Percentiles rank a stretch among this genome's conserved stretches.
Evolutionary conservation across 257 asterid genomes (phyloP).

Genomic region (Przewalskia tangutica): DNA sequence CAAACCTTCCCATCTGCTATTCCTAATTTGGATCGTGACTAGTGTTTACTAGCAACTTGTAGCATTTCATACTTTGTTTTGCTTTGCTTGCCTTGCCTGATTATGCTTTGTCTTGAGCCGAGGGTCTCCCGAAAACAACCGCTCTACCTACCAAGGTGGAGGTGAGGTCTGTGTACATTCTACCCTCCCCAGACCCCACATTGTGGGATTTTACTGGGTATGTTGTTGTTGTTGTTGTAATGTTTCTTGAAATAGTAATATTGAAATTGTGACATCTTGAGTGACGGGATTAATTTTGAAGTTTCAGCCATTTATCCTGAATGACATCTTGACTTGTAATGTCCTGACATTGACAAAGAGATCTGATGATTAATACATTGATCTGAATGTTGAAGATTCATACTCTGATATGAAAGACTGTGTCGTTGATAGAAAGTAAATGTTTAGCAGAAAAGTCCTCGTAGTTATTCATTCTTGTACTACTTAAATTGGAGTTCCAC

Average conservation of each 20-base stretch:
- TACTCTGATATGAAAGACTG: not conserved
- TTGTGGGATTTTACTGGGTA: no score
- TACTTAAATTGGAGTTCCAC: not conserved
- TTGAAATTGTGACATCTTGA: not conserved
- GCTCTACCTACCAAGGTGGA: no score
- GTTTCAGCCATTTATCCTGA: not conserved
- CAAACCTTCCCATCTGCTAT: not conserved
- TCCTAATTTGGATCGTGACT: not conserved
- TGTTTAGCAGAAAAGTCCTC: not conserved
- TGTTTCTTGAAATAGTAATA: not conserved
- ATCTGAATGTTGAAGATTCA: not conserved
- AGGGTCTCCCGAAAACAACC: no score
- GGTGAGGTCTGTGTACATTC: no score
- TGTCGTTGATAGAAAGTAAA: not conserved
- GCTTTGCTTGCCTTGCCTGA: no score
- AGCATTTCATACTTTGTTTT: no score
- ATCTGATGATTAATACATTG: not conserved
- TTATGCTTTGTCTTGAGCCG: no score
- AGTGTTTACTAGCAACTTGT: not conserved
- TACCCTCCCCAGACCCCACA: no score
- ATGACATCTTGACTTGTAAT: not conserved
- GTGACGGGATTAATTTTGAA: not conserved
- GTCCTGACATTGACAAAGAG: not conserved
- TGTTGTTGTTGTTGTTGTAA: no score
- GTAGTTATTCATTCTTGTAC: not conserved